Conservation (phyloP, 306 rosid species). For the Fragaria ananassa region DNA sequence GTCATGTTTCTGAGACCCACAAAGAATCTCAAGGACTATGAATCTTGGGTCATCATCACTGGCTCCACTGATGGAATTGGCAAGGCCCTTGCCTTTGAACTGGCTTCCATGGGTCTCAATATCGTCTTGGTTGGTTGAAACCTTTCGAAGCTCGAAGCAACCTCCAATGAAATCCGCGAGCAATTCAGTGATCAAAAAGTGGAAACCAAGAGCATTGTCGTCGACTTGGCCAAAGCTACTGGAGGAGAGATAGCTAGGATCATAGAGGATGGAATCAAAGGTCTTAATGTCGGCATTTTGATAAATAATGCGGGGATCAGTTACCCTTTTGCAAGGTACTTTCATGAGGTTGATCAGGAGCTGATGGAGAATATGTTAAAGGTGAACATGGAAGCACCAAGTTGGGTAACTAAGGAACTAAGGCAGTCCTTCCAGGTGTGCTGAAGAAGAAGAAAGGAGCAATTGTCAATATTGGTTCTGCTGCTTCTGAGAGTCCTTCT, state of each 20-base stretch:
- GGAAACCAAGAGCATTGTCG: constrained; percentile 11
- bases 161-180: constrained; percentile 23
- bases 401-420: constrained; percentile 33
- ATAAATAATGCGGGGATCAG: constrained; percentile 46
- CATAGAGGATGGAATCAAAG: constrained; percentile 9
- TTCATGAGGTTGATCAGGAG: constrained; percentile 37
- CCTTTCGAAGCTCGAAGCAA: constrained; percentile 34
- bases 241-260: constrained; percentile 23
- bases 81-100: constrained; percentile 55
- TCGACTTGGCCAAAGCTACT: constrained; percentile 37
- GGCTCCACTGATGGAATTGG: constrained; percentile 88
- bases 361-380: constrained; percentile 12
- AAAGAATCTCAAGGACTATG: constrained; percentile 65
- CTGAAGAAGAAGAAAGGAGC: constrained; percentile 46
- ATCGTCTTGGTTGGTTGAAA: constrained; percentile 29
- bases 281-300: constrained; percentile 29
- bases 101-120: constrained; percentile 50
- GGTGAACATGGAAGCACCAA: constrained; percentile 42
- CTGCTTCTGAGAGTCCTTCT: constrained; percentile 25
- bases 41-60: constrained; percentile 69
- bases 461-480: constrained; percentile 48
- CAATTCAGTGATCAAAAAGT: not conserved
- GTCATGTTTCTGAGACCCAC: constrained; percentile 54
- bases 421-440: constrained; percentile 37
- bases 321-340: constrained; percentile 33